A percentile compares a stretch with the other conserved stretches of the same genome.
phyloP scores from a whole-genome alignment of 208 protist species.

The Naegleria lovaniensis region DNA sequence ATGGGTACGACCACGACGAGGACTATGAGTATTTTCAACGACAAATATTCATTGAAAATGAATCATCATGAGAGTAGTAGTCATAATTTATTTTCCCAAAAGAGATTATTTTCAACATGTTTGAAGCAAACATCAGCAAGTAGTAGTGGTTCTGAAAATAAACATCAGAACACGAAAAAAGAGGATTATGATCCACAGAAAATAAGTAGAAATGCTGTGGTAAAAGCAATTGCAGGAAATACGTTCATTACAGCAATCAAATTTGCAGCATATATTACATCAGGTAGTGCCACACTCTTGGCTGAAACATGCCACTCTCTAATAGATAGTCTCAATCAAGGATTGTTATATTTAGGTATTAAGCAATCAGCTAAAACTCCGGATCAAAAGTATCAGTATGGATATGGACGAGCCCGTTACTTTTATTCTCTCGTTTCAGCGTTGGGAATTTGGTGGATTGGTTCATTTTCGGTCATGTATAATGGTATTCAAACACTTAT shows the following conservation, averaged over 20 bases:
- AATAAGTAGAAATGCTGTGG: neutral
- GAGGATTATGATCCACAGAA: neutral
- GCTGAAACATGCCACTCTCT: neutral
- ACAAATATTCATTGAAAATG: too few species aligned
- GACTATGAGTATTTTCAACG: too few species aligned
- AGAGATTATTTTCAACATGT: too few species aligned
- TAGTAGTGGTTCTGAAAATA: too few species aligned
- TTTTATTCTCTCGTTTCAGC: neutral
- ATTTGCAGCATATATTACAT: neutral
- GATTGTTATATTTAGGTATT: neutral
- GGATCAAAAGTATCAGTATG: neutral
- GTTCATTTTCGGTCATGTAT: neutral
- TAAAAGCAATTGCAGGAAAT: slow-evolving; percentile 4
- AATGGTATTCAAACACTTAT: neutral
- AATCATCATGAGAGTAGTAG: too few species aligned
- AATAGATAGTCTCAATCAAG: neutral
- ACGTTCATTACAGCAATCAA: neutral
- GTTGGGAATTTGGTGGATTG: slow-evolving; percentile 12
- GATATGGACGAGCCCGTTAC: slow-evolving; percentile 5
- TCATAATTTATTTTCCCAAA: too few species aligned
- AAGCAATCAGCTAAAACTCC: neutral
- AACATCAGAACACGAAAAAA: neutral
- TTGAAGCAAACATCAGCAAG: too few species aligned
- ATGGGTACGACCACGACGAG: too few species aligned
- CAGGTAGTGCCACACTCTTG: neutral